Conservation (phyloP, 2,329 filamentous ascomycete genomes). For the Lecanicillium sp. region DNA sequence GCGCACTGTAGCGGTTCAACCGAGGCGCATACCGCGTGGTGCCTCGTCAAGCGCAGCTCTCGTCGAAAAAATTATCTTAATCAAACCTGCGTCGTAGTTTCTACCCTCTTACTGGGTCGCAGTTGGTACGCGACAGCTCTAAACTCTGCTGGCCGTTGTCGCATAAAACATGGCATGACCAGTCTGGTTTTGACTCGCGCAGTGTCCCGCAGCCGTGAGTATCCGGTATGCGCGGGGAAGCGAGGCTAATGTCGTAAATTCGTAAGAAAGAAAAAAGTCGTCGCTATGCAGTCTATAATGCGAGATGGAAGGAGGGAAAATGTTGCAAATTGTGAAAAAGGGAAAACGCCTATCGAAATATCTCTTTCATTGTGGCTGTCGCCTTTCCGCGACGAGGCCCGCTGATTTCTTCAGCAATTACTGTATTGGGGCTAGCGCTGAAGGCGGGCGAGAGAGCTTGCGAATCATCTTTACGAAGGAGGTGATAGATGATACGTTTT, state of each 20-base stretch:
- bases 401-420: constrained; percentile 10
- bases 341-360: background rate
- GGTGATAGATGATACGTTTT: too few species aligned
- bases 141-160: background rate
- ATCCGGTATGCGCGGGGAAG: too few species aligned
- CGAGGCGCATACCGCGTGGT: background rate
- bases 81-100: background rate
- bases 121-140: background rate
- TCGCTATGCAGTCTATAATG: too few species aligned
- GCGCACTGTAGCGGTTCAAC: background rate
- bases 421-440: constrained; percentile 5
- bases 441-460: background rate
- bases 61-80: background rate
- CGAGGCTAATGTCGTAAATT: too few species aligned
- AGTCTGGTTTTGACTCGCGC: background rate
- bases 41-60: background rate
- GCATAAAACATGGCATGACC: background rate
- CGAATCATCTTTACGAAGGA: too few species aligned
- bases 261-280: too few species aligned
- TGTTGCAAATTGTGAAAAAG: too few species aligned
- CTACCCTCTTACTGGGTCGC: background rate
- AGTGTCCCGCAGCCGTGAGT: too few species aligned
- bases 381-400: background rate
- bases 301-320: too few species aligned
- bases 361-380: background rate